Evolutionary conservation across 768 basidiomycete genomes (phyloP).

Genomic region (Leccinellum rugosiceps): DNA sequence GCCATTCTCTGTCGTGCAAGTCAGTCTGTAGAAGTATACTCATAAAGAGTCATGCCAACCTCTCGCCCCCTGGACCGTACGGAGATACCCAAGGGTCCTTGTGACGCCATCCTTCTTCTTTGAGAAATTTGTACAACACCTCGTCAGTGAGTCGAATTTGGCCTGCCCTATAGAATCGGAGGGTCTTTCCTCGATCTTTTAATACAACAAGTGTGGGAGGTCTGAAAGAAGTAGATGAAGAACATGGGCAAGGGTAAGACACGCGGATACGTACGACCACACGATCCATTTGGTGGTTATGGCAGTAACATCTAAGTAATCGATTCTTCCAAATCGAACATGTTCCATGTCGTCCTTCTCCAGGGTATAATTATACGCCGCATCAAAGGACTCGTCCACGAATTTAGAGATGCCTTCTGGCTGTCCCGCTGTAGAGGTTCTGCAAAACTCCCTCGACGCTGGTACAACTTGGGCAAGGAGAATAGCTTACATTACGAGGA

Average conservation of each 20-base stretch:
- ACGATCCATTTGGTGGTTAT: slow-evolving; percentile 84
- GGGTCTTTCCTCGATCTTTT: slow-evolving; percentile 65
- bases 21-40: slow-evolving; percentile 7
- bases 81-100: slow-evolving; percentile 66
- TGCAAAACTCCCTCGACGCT: slow-evolving; percentile 23
- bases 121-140: slow-evolving; percentile 62
- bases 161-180: slow-evolving; percentile 77
- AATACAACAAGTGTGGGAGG: slow-evolving; percentile 74
- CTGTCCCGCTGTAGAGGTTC: slow-evolving; percentile 55
- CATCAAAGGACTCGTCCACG: slow-evolving; percentile 72
- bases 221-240: slow-evolving; percentile 36
- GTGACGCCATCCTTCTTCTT: slow-evolving; percentile 56
- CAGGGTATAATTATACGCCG: slow-evolving; percentile 62
- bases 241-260: not conserved
- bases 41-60: slow-evolving; percentile 40
- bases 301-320: slow-evolving; percentile 80
- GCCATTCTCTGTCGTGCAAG: slow-evolving; percentile 50
- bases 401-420: slow-evolving; percentile 66
- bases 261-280: slow-evolving; percentile 62
- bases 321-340: slow-evolving; percentile 81
- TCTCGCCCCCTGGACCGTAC: slow-evolving; percentile 74
- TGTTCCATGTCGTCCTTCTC: slow-evolving; percentile 60
- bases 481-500: slow-evolving; percentile 65
- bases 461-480: not conserved
- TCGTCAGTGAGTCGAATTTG: slow-evolving; percentile 59